phyloP scores from a whole-genome alignment of 108 stramenopile species.

The Nitzschia palea region DNA sequence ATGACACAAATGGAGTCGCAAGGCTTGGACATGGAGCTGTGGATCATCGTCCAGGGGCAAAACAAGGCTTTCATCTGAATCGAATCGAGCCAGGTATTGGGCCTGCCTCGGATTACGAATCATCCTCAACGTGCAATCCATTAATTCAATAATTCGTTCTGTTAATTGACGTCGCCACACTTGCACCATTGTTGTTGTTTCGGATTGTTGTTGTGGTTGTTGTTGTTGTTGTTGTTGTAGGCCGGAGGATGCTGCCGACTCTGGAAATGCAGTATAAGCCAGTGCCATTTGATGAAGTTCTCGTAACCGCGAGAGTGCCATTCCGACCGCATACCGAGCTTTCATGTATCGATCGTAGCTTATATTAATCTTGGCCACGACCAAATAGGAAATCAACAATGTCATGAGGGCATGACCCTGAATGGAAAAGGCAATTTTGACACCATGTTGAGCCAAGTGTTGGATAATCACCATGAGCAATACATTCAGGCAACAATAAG shows the following conservation, averaged over 20 bases:
- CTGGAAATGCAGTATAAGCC: constrained; percentile 20
- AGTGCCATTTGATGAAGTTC: constrained; percentile 51
- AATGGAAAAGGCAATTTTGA: constrained; percentile 30
- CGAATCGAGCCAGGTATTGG: constrained; percentile 27
- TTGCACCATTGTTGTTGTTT: background rate
- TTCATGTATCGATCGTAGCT: constrained; percentile 53
- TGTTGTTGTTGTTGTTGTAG: background rate
- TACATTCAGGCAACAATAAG: constrained; percentile 49
- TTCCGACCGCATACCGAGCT: constrained; percentile 33
- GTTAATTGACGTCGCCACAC: constrained; percentile 24
- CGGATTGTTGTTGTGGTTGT: too few species aligned
- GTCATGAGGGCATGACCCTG: constrained; percentile 55
- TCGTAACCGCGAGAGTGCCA: constrained; percentile 28
- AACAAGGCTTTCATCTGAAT: background rate
- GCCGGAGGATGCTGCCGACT: too few species aligned
- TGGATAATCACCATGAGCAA: constrained; percentile 21
- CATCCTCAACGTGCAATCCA: constrained; percentile 25
- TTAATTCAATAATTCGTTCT: constrained; percentile 33
- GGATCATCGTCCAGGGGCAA: constrained; percentile 33
- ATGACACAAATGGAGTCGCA: constrained; percentile 52
- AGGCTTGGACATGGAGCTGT: constrained; percentile 38
- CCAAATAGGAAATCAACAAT: constrained; percentile 48
- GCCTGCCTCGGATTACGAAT: constrained; percentile 34
- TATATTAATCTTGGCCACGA: constrained; percentile 51
- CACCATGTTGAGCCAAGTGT: background rate